Base-by-base conservation (phyloP, 768 basidiomycete genomes). In the Coprinopsis sp. region DNA sequence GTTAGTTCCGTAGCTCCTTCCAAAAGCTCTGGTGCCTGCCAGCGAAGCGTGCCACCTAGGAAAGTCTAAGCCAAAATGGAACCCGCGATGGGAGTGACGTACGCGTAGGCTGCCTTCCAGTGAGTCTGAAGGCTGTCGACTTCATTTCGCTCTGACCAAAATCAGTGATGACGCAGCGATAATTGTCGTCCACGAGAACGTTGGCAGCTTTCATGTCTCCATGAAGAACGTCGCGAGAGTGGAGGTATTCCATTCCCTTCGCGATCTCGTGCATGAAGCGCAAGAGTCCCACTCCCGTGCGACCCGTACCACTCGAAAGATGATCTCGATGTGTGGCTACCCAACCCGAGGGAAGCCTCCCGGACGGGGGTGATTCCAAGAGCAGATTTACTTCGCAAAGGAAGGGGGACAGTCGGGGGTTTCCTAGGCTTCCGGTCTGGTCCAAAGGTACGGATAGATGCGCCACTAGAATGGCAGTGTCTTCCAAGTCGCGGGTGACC, bases 131-230 rank as follows among this genome's bases (percentile, higher is more conserved):
- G 3, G 77, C 80, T 59, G 91, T 86, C 13, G 73, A 77, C 64
- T 82, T 87, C 70, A 91, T 81, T 62, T 87, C 82, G 54, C 79
- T 84, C 61, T 91, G 84, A 0, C 87, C 88, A 60, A 93, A 92
- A 58, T 91, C 88, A 23, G 86, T 79, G 33, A 92, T 79, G 31
- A 91, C 72, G 49, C 87, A 91, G 37, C 68, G 75, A 2, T 76
- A 71, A 1, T 71, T 62, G 50, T 87, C 80, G 53, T 84, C 78
- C 12, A 93, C 79, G 2, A 92, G 76, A 13, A 91, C 77, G 58
- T 93, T 92, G 2, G 82, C 72, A 2, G 78, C 85, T 73, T 90
- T 91, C 40, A 92, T 69, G 63, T 91, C 86, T 1, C 88, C 89
- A 58, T 93, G 90, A 51, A 89, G 58, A 3, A 91, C 76, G 3